Evolutionary conservation across 2,329 filamentous ascomycete species (phyloP).

Genomic region (Exutisphaerella laricina): DNA sequence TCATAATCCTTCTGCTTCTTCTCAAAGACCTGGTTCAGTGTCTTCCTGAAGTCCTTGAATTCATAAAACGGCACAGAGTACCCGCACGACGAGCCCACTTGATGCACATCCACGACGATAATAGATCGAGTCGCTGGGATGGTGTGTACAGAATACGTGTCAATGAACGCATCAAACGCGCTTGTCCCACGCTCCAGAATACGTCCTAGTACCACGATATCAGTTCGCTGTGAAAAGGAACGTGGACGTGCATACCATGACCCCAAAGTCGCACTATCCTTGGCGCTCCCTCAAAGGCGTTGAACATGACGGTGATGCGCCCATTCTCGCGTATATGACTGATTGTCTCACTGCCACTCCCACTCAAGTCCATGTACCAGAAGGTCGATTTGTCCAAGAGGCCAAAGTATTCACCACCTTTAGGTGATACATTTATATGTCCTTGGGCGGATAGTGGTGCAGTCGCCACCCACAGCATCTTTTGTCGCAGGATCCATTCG

Average conservation of each 20-base stretch:
- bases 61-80: constrained; percentile 43
- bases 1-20: constrained; percentile 36
- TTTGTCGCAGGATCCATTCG: constrained; percentile 41
- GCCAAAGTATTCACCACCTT: constrained; percentile 42
- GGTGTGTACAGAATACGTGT: constrained; percentile 30
- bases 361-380: constrained; percentile 43
- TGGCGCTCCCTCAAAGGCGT: constrained; percentile 40
- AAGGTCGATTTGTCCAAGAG: constrained; percentile 37
- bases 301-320: constrained; percentile 40
- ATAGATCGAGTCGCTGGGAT: constrained; percentile 38
- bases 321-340: constrained; percentile 43
- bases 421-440: constrained; percentile 45
- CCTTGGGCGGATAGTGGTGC: constrained; percentile 38
- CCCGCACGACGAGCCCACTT: constrained; percentile 40
- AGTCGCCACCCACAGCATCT: constrained; percentile 41
- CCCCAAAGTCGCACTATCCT: constrained; percentile 43
- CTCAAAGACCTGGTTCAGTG: constrained; percentile 39
- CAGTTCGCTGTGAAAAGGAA: constrained; percentile 27
- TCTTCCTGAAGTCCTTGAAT: constrained; percentile 37
- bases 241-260: constrained; percentile 27
- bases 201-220: constrained; percentile 16
- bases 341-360: constrained; percentile 42
- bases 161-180: constrained; percentile 33
- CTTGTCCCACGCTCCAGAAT: constrained; percentile 36
- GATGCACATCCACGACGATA: constrained; percentile 40